Percentiles rank a stretch among this genome's conserved stretches.
These are phyloP conservation scores for Tripidium arundinaceum DNA, from an alignment of 202 grass and related monocot genomes.

Conservation along the genomic window DNA sequence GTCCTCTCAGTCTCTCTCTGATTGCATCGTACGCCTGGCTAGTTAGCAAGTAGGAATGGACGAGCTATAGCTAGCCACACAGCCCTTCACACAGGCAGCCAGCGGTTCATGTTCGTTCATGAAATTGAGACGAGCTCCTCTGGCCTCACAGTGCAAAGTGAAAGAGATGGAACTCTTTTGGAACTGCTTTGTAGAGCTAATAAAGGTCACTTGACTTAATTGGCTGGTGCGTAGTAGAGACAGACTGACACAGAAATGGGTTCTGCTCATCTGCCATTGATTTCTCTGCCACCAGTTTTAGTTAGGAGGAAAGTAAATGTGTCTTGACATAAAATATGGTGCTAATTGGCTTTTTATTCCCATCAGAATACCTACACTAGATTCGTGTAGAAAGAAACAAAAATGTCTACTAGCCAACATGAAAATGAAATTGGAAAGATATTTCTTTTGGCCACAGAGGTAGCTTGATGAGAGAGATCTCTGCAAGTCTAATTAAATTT, in stretches of 20 bases:
- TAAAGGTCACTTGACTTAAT: background rate
- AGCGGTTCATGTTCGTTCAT: background rate
- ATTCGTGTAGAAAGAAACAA: too few species aligned
- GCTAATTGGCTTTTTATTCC: background rate
- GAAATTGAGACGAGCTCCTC: background rate
- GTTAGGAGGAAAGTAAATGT: conserved; percentile 24
- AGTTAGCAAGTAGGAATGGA: background rate
- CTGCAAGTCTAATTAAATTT: background rate
- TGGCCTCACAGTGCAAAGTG: conserved; percentile 9
- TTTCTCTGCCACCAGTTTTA: background rate
- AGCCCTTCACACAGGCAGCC: background rate
- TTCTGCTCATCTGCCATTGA: conserved; percentile 15
- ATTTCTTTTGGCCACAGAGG: background rate
- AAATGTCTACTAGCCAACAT: too few species aligned
- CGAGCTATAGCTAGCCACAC: background rate
- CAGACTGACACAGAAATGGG: background rate
- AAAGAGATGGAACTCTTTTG: conserved; percentile 25
- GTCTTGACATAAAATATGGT: background rate
- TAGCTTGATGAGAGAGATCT: background rate
- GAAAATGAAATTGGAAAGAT: background rate
- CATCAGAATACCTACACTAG: background rate
- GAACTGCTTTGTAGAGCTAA: conserved; percentile 11
- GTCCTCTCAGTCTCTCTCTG: background rate
- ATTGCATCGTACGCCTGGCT: background rate
- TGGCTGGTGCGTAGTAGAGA: background rate